Base-by-base conservation (phyloP, 2,329 filamentous ascomycete genomes). In the Calycina herbarum region DNA sequence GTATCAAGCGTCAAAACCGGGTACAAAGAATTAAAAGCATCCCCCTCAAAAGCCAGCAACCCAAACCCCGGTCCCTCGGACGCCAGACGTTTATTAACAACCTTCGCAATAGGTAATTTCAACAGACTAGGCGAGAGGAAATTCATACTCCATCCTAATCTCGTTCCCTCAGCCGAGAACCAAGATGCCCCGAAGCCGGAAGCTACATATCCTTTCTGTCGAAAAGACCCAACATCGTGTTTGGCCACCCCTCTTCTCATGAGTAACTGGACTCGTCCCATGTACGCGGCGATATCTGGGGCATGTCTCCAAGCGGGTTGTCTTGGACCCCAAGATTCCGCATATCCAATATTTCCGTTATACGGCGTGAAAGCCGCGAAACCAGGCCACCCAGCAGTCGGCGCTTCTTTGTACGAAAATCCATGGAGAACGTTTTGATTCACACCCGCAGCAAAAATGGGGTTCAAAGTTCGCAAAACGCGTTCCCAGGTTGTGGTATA, bases 351-450 rank as follows among this genome's bases (percentile, higher is more conserved):
- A 8, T 27, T 33, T 3, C 59, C 59, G 6, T 31, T 42, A 11
- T 61, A 61, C 8, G 59, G 59, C 5, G 59, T 61, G 45, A 61
- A 61, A 15, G 59, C 59, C 8, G 59, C 59, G 31, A 61, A 61
- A n/a, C 59, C 59, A 3, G 59, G 59, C 59, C 59, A 61, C n/a
- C 17, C 8, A 2, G 42, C 24, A 4, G 40, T 24, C 8, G 59
- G 59, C 27, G 59, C 59, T 13, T 61, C 59, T 6, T 48, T 31
- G 5, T 61, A 61, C 7, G 40, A 54, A n/a, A 61, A 61, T 3
- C 42, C 59, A 35, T 61, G 59, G 6, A 61, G 59, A 24, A 61
- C 59, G 8, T 61, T 17, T 33, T 61, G 59, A n/a, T 61, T 61
- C 15, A 61, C 59, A 11, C 59, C 59, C 7, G 59, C 42, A 7